Percentiles rank a stretch among this genome's conserved stretches.
Conservation (phyloP, 2,329 filamentous ascomycete species). For the Colletotrichum sp. region DNA sequence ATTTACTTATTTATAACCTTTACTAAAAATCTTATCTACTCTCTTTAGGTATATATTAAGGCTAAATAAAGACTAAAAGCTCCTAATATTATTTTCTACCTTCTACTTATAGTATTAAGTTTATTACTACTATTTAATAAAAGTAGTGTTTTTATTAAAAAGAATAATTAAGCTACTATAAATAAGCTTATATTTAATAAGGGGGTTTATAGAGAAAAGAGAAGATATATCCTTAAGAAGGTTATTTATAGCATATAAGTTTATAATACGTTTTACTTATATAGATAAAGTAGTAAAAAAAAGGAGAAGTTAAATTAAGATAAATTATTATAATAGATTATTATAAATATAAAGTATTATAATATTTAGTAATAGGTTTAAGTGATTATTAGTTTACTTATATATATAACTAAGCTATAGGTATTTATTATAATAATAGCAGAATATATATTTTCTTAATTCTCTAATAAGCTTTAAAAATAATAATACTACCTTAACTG, state of each 20-base stretch:
- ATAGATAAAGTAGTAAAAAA: background rate
- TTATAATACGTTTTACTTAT: background rate
- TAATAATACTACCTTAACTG: background rate
- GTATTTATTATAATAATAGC: background rate
- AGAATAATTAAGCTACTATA: background rate
- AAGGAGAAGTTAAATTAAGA: background rate
- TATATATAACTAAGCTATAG: background rate
- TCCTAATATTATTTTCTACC: too few relatives aligned
- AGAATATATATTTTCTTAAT: background rate
- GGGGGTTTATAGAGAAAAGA: background rate
- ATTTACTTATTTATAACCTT: background rate
- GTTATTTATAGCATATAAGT: background rate
- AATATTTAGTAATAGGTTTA: background rate
- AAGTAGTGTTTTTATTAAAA: background rate
- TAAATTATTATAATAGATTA: background rate
- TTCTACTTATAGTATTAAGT: too few relatives aligned
- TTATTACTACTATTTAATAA: background rate
- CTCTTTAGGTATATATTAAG: too few relatives aligned
- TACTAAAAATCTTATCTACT: too few relatives aligned
- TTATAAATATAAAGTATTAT: background rate
- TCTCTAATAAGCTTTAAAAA: background rate
- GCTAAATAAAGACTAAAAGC: too few relatives aligned
- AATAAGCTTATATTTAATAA: background rate
- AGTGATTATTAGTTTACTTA: background rate
- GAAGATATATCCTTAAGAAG: background rate